Base-by-base conservation (phyloP, 2,329 filamentous ascomycete genomes). In the Cladosporium sp. region DNA sequence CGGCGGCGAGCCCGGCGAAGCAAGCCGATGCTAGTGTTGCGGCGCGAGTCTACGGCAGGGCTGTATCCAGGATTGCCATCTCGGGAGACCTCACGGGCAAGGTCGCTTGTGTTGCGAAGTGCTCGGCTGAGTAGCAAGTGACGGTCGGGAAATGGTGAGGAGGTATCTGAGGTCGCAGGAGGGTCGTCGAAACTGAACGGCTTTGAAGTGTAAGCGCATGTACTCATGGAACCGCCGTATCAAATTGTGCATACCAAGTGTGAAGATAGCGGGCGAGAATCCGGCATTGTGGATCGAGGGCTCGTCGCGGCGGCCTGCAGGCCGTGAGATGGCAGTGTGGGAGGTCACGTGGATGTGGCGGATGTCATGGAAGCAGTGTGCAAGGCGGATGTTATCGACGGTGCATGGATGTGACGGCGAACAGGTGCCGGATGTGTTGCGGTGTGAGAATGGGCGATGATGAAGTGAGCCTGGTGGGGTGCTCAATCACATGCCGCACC, bases 121-220 rank as follows among this genome's bases (percentile, higher is more conserved):
- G 69, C 66, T 52, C 70, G 68, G 36, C 70, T 71, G 22, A 75
- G 66, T 25, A 68, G 65, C 34, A 63, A 67, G 39, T 72, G 66
- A 55, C 71, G 71, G 39, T 68, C 67, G 28, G 64, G 66, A 37
- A 43, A 43, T 12, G 65, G 65, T 14, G 62, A 69, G 36, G 63
- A 67, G 19, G 66, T 51, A 59, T 65, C 64, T 17, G 67, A 60
- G n/a, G 69, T 72, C 42, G 77, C 76, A 45, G 76, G 74, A 20
- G 78, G 77, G 55, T 74, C 73, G 67, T 80, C 78, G 67, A 58
- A 58, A 14, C 17, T 19, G 17, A 25, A 42, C 12, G 38, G 19
- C 51, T 55, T 43, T 3, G 4, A 3, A 2, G 2, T 8, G 34
- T 55, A 9, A 55, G 51, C n/a, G 15, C 25, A 22, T 43, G 22